Base-by-base conservation (phyloP, 2,329 filamentous ascomycete species). In the Rosellinia necatrix region DNA sequence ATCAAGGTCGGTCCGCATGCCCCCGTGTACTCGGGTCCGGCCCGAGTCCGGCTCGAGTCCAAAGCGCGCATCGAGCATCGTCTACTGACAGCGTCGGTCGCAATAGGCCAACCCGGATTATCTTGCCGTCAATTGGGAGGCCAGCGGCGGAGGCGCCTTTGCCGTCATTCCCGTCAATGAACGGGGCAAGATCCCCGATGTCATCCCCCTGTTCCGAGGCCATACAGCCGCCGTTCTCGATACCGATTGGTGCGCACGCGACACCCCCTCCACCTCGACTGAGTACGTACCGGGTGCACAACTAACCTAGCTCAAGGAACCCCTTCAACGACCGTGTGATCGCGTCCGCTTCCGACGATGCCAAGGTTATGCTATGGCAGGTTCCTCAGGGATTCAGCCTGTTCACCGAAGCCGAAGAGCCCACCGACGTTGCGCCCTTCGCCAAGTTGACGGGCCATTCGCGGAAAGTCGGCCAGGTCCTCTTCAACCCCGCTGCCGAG, bases 41-140 rank as follows among this genome's bases (percentile, higher is more conserved):
- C 22, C 8, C 15, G 12, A 12, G n/a, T 6, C 17, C 40, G 32
- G 44, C 9, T 43, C 21, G 27, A n/a, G 35, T 30, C 27, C 54
- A 43, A 47, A 24, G 35, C 43, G 25, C 46, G 51, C 51, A 43
- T 49, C 54, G 35, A 32, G 41, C 22, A 42, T 49, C 22, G 40
- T 49, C 22, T 49, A 52, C 64, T 66, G 53, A 66, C 62, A 34
- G 15, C 37, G 49, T 22, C 41, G 22, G 42, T 61, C 58, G 52
- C 66, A 57, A 67, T 72, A 96, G 92, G 94, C 86, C 73, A 99
- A 99, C 75, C 92, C 94, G 46, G 88, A 96, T 75, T 97, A 94
- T 75, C 83, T 99, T 66, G 89, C 94, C 5, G 92, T 99, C 78
- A 99, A 99, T 82, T 99, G 94, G 94, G 93, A 99, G 77, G 83